phyloP scores from a whole-genome alignment of 75 land plant species.

The Larix kaempferi region DNA sequence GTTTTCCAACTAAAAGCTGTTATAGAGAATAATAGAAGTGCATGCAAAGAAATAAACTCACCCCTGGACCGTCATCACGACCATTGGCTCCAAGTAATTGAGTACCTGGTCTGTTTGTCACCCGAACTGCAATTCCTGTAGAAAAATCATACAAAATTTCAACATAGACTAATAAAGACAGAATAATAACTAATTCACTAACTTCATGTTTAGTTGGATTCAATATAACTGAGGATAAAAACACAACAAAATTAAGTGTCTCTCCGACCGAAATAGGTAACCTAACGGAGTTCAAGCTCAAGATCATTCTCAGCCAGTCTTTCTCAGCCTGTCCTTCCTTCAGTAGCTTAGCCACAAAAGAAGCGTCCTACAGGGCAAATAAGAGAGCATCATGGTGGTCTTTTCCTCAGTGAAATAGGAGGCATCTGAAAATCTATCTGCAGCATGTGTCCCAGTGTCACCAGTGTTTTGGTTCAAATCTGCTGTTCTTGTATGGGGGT shows the following conservation, averaged over 20 bases:
- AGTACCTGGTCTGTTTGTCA: slow-evolving; percentile 82
- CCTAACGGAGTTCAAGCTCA: background rate
- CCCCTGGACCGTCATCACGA: slow-evolving; percentile 95
- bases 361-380: no score
- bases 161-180: background rate
- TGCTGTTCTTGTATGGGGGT: no score
- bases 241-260: background rate
- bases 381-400: no score
- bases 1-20: no score
- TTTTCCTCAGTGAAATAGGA: no score
- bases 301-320: no score
- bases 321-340: no score
- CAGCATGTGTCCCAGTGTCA: no score
- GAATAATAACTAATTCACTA: background rate
- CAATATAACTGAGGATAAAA: background rate
- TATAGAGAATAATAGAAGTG: no score
- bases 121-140: slow-evolving; percentile 71
- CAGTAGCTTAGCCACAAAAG: no score
- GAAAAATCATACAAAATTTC: background rate
- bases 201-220: background rate
- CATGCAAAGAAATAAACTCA: slow-evolving; percentile 25
- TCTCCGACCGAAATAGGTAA: background rate
- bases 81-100: slow-evolving; percentile 91
- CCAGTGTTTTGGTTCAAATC: no score
- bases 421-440: no score